Conservation (phyloP, 2,329 filamentous ascomycete species). For the Talaromyces sp. region DNA sequence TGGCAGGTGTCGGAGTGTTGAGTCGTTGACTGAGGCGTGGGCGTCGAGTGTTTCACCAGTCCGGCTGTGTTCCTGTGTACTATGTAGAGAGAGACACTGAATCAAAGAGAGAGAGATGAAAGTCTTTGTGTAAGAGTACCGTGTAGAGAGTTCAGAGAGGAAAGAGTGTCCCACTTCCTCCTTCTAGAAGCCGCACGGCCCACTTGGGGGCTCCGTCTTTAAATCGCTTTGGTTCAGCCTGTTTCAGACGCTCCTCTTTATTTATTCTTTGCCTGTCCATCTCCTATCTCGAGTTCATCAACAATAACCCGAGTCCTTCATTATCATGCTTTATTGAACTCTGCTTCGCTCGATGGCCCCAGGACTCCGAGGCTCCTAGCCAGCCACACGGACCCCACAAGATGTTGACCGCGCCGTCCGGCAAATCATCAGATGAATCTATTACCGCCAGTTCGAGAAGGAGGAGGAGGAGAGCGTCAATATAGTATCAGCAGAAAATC, state of each 20-base stretch:
- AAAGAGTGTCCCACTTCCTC: not conserved
- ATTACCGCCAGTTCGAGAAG: constrained; percentile 1
- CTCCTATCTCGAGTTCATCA: not conserved
- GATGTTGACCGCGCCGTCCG: constrained; percentile 8
- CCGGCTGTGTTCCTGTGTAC: not conserved
- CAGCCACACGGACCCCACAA: constrained; percentile 10
- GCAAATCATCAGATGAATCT: constrained; percentile 6
- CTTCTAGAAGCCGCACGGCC: constrained; percentile 8
- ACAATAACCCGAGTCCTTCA: not conserved
- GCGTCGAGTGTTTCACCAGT: not conserved
- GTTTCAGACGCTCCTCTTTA: not conserved
- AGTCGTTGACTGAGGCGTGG: not conserved
- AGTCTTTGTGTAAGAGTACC: not conserved
- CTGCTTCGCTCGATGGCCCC: not conserved
- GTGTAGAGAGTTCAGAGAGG: too few relatives aligned
- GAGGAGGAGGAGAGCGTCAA: not conserved
- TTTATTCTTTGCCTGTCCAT: not conserved
- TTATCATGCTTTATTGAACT: not conserved
- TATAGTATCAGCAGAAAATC: not conserved
- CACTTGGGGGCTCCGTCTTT: not conserved
- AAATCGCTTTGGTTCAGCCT: not conserved
- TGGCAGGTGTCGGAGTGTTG: not conserved
- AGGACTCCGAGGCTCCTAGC: not conserved
- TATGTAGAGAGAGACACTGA: too few relatives aligned
- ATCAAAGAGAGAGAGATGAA: too few relatives aligned